Evolutionary conservation across 306 rosid species (phyloP).

Genomic region (Quercus alba): DNA sequence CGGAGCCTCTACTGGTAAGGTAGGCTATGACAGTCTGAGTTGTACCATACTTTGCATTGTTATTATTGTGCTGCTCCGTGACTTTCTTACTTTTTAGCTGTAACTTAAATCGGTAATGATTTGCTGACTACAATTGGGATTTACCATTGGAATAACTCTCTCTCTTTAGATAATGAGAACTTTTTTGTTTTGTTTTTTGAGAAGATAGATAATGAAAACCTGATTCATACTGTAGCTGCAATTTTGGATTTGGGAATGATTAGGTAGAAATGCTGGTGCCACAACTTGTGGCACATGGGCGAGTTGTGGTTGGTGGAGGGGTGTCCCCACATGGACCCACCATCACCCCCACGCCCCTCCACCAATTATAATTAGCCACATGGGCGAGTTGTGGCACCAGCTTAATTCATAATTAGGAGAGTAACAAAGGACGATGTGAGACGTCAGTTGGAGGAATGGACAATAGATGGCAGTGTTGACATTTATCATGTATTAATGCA

Average conservation of each 20-base stretch:
- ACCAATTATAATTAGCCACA: too few species aligned
- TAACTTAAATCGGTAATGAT: background rate
- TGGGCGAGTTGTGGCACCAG: too few species aligned
- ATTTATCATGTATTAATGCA: background rate
- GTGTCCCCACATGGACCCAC: too few species aligned
- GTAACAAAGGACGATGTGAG: too few species aligned
- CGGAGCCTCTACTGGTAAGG: conserved; percentile 98
- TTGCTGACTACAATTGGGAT: background rate
- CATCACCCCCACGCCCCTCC: too few species aligned
- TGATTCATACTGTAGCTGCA: background rate
- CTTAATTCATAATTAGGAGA: too few species aligned
- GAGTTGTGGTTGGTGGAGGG: too few species aligned
- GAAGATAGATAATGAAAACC: background rate
- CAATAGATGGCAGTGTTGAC: background rate
- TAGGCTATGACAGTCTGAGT: conserved; percentile 31
- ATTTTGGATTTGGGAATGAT: background rate
- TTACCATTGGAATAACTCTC: background rate
- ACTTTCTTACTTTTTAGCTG: background rate
- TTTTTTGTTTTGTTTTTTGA: too few species aligned
- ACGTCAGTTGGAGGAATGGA: background rate
- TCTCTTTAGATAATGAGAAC: background rate
- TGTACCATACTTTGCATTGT: background rate
- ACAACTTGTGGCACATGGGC: too few species aligned
- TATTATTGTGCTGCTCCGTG: background rate
- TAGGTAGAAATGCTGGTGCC: too few species aligned